Conservation (phyloP, 345 rosid species). For the Raphanus sativus region DNA sequence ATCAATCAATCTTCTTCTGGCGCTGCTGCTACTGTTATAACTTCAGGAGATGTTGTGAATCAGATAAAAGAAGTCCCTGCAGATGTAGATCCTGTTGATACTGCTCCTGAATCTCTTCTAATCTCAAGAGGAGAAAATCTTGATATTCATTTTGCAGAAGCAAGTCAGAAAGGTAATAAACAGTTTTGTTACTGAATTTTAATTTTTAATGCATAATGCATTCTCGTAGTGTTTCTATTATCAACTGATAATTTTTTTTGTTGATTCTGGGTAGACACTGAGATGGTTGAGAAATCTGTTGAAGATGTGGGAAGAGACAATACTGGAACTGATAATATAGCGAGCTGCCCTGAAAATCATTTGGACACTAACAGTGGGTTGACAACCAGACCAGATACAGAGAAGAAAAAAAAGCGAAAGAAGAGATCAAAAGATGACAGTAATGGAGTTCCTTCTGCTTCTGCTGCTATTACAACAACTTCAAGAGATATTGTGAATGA, state of each 20-base stretch:
- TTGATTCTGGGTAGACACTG: constrained; percentile 4
- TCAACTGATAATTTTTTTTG: neutral
- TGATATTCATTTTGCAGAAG: neutral
- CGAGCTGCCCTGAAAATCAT: neutral
- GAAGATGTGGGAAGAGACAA: constrained; percentile 8
- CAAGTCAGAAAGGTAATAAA: constrained; percentile 21
- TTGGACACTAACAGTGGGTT: constrained; percentile 5
- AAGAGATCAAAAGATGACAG: constrained; percentile 10
- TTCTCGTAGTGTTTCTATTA: neutral
- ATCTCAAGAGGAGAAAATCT: neutral
- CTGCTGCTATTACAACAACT: neutral
- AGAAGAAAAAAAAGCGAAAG: constrained; percentile 6
- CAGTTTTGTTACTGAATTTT: neutral
- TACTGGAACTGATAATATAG: neutral
- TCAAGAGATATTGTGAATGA: neutral
- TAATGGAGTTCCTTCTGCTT: neutral
- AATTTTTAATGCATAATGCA: neutral
- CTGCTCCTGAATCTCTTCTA: neutral
- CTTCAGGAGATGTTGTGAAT: neutral
- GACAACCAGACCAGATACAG: neutral
- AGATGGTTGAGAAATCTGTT: neutral
- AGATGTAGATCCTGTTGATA: constrained; percentile 18
- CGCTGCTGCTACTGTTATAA: constrained; percentile 8
- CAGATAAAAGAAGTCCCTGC: constrained; percentile 5
- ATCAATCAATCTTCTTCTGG: constrained; percentile 11